phyloP scores from a whole-genome alignment of 176 grass and related monocot species.

The Bothriochloa decipiens region DNA sequence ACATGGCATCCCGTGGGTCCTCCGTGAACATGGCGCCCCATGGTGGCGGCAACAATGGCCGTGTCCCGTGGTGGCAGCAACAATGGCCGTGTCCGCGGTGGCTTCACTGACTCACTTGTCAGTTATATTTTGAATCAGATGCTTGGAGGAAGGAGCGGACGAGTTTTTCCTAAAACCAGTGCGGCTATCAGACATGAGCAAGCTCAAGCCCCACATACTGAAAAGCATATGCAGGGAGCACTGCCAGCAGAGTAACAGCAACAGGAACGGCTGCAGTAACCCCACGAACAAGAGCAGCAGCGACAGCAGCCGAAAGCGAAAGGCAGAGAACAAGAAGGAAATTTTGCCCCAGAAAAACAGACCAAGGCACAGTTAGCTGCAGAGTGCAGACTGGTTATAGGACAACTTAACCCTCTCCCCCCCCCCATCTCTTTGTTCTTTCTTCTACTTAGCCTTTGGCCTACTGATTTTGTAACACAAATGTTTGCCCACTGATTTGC shows the following conservation, averaged over 20 bases:
- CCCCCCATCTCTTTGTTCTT: conserved; percentile 1
- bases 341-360: conserved; percentile 55
- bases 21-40: no score
- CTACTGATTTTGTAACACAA: conserved; percentile 42
- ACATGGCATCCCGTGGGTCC: no score
- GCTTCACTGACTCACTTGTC: background rate
- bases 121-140: conserved; percentile 58
- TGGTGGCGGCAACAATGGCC: no score
- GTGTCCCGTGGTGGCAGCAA: no score
- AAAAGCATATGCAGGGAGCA: conserved; percentile 73
- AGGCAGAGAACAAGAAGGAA: conserved; percentile 54
- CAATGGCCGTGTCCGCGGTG: no score
- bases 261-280: conserved; percentile 38
- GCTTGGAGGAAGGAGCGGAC: conserved; percentile 93
- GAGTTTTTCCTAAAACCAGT: conserved; percentile 94
- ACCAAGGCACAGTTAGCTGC: conserved; percentile 52
- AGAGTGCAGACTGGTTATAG: conserved; percentile 17
- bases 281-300: conserved; percentile 35
- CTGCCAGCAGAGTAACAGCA: conserved; percentile 43
- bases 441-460: conserved; percentile 1
- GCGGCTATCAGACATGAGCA: conserved; percentile 78
- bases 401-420: background rate
- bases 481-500: conserved; percentile 15
- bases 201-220: conserved; percentile 80
- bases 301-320: conserved; percentile 59